Conservation (phyloP, 169 alveolate genomes). For the Toxoplasma gondii region DNA sequence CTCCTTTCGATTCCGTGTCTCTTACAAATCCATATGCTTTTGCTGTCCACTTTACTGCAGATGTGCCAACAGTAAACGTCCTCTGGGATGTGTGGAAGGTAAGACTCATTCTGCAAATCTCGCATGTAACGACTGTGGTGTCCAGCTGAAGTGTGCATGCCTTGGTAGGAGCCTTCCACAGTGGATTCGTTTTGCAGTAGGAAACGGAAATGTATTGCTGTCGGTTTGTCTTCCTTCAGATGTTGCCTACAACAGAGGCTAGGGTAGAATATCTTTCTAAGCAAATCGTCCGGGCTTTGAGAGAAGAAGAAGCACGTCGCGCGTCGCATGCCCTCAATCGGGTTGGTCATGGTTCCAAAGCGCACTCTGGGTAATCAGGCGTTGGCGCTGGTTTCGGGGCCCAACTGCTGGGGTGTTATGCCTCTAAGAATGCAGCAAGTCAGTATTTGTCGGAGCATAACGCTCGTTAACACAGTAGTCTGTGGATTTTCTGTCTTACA, state of each 20-base stretch:
- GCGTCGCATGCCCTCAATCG: background rate
- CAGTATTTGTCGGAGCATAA: too few relatives aligned
- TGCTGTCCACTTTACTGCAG: background rate
- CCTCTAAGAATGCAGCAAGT: too few relatives aligned
- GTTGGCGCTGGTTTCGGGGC: too few relatives aligned
- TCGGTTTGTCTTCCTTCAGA: background rate
- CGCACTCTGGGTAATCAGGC: background rate
- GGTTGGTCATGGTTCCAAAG: background rate
- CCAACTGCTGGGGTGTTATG: too few relatives aligned
- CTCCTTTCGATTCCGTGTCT: too few relatives aligned
- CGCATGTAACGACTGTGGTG: background rate
- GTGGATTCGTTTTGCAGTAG: background rate
- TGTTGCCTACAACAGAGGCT: background rate
- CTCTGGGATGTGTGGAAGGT: slow-evolving; percentile 41
- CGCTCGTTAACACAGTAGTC: too few relatives aligned
- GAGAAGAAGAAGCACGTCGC: background rate
- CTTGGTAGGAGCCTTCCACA: background rate
- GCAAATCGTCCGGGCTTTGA: background rate
- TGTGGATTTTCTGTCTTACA: too few relatives aligned
- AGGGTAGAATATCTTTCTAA: background rate
- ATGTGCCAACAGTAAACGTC: background rate
- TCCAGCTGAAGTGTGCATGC: background rate
- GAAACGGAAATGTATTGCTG: background rate
- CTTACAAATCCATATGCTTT: too few relatives aligned
- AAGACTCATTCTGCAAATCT: background rate